Conservation (phyloP, 352 stramenopile genomes). For the Pythium sukuiense region DNA sequence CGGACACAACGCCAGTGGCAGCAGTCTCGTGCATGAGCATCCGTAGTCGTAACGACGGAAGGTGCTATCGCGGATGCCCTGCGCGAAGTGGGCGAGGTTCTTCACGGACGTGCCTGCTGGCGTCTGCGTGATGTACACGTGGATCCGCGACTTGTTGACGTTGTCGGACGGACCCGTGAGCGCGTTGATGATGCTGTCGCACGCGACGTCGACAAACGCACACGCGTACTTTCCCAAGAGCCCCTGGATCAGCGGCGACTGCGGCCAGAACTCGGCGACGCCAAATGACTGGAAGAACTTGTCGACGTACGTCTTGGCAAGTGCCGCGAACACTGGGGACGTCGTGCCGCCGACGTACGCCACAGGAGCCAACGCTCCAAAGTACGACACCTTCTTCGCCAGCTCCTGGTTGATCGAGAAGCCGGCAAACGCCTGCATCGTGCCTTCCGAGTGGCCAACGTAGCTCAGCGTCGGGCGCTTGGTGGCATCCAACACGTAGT, state of each 20-base stretch:
- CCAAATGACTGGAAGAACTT: constrained; percentile 42
- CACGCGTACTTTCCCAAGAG: constrained; percentile 46
- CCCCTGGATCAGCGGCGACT: constrained; percentile 48
- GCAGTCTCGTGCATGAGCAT: constrained; percentile 37
- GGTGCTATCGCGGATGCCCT: constrained; percentile 59
- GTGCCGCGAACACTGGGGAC: constrained; percentile 44
- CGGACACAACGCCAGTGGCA: constrained; percentile 44
- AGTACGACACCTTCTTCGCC: constrained; percentile 62
- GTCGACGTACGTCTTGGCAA: constrained; percentile 52
- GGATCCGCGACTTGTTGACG: constrained; percentile 51
- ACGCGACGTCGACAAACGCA: constrained; percentile 41
- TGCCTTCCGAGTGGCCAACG: constrained; percentile 63
- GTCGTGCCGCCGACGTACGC: constrained; percentile 42
- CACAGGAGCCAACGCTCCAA: constrained; percentile 55
- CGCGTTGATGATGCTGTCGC: constrained; percentile 43
- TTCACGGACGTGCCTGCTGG: constrained; percentile 61
- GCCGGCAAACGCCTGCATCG: constrained; percentile 60
- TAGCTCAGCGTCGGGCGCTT: constrained; percentile 47
- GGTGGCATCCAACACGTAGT: constrained; percentile 43
- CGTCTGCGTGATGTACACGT: constrained; percentile 67
- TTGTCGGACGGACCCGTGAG: constrained; percentile 46
- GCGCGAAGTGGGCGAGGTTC: constrained; percentile 64
- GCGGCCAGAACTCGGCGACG: constrained; percentile 48
- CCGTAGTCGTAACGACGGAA: constrained; percentile 64
- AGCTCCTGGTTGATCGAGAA: constrained; percentile 59